These are phyloP conservation scores for Nakazawaea holstii DNA, from an alignment of 805 yeast genomes.

Conservation along the genomic window DNA sequence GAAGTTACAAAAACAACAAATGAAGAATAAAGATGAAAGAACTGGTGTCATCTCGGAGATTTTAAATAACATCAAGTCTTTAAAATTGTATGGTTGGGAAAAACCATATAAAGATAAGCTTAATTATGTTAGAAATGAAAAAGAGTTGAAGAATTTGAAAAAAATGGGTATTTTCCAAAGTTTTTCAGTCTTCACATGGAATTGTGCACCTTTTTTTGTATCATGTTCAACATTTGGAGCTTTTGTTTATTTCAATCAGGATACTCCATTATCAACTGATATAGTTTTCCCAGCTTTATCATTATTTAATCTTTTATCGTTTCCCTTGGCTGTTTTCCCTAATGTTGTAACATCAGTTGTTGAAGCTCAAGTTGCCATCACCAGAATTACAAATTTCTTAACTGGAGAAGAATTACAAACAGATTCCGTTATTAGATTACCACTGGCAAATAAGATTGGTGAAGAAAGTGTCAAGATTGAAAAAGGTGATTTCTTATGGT, in stretches of 20 bases:
- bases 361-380: conserved; percentile 82
- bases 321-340: conserved; percentile 92
- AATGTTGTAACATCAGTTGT: conserved; percentile 80
- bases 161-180: conserved; percentile 72
- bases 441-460: conserved; percentile 46
- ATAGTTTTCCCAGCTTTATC: conserved; percentile 89
- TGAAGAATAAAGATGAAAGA: conserved; percentile 89
- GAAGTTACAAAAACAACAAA: conserved; percentile 73
- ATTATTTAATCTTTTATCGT: conserved; percentile 78
- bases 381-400: conserved; percentile 70
- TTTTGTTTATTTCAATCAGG: conserved; percentile 55
- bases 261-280: conserved; percentile 75
- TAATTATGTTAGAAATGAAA: conserved; percentile 78
- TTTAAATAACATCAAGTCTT: conserved; percentile 83
- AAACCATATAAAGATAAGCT: conserved; percentile 71
- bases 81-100: conserved; percentile 97
- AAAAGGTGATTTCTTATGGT: conserved; percentile 74
- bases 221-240: conserved; percentile 85
- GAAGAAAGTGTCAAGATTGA: conserved; percentile 61
- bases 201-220: conserved; percentile 83
- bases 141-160: conserved; percentile 72
- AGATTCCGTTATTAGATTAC: conserved; percentile 60
- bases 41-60: conserved; percentile 86
- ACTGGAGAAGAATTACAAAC: conserved; percentile 73
- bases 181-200: conserved; percentile 69